Base-by-base conservation (phyloP, 495 filamentous ascomycete species). In the Pyrenopolyporus hunteri region DNA sequence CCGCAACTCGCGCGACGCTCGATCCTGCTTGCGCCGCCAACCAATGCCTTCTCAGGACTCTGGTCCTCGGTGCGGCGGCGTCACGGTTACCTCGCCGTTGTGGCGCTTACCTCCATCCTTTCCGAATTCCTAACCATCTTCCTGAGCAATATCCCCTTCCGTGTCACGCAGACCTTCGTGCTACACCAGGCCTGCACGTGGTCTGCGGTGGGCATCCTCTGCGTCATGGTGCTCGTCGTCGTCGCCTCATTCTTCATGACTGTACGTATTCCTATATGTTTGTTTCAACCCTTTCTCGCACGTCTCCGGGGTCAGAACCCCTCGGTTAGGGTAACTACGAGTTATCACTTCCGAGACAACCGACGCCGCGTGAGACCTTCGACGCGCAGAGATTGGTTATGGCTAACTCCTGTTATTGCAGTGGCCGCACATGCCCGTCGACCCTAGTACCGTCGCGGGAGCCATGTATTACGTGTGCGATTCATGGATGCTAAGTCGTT, bases 101-200 rank as follows among this genome's bases (percentile, higher is more conserved):
- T 77, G 10, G 69, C 74, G 3, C 19, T 69, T 19, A 62, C 73
- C 3, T 68, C 73, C 1, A 61, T 78, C 25, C 63, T 75, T 0
- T 71, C 73, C 22, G 72, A 78, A 52, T 70, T 72, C 23, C 54
- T 74, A 2, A 72, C 75, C 7, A 68, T 78, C 36, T 64, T 74
- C 23, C 61, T 80, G 0, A 45, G 63, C 59, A 76, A 74, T 44
- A 65, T 80, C 6, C 77, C 73, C 2, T 78, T 67, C 60, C 60
- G 55, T n/a, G 50, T 72, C 8, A 75, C 68, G 5, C 68, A 72
- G 49, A 74, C 71, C 14, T 74, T 60, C 33, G 50, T 59, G 1
- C 67, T 69, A 9, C 71, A 73, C 55, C 35, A 47, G 6, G 57
- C 73, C 9, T 75, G 73, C 17, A 70, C 59, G 2, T 76, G 71